Evolutionary conservation across 2,329 filamentous ascomycete genomes (phyloP).

Genomic region (Neophaeococcomyces mojaviensis): DNA sequence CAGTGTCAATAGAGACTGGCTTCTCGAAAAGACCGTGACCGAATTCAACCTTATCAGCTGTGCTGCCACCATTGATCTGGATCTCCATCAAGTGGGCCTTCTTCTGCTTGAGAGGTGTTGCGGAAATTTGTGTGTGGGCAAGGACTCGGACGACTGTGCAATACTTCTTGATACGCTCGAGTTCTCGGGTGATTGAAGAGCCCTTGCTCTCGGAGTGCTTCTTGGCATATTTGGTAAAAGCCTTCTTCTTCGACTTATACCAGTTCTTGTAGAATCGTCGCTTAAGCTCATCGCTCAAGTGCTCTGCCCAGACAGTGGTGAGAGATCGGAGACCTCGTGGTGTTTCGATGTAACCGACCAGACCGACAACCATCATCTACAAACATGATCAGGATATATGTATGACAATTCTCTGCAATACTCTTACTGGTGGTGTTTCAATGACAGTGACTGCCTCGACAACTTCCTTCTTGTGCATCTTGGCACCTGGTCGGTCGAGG

Average conservation of each 20-base stretch:
- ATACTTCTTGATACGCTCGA: constrained; percentile 99
- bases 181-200: constrained; percentile 85
- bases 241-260: constrained; percentile 99
- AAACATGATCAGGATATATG: constrained; percentile 23
- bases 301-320: constrained; percentile 99
- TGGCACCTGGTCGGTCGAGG: constrained; percentile 96
- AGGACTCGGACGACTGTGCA: constrained; percentile 98
- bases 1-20: constrained; percentile 81
- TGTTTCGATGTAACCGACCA: constrained; percentile 99
- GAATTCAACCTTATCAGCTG: constrained; percentile 96
- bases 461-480: constrained; percentile 99
- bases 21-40: constrained; percentile 97
- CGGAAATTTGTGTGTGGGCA: constrained; percentile 98
- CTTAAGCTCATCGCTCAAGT: constrained; percentile 97
- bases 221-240: constrained; percentile 99
- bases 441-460: constrained; percentile 82
- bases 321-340: constrained; percentile 98
- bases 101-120: constrained; percentile 99
- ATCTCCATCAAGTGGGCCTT: constrained; percentile 99
- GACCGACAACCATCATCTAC: constrained; percentile 98
- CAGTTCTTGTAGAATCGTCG: constrained; percentile 99
- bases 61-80: constrained; percentile 95
- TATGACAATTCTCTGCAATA: constrained; percentile 39
- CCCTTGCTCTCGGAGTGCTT: constrained; percentile 94
- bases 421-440: constrained; percentile 83